A percentile compares a stretch with the other conserved stretches of the same genome.
Evolutionary conservation across 2,329 filamentous ascomycete species (phyloP).

Genomic region (Colletotrichum neosansevieriae): DNA sequence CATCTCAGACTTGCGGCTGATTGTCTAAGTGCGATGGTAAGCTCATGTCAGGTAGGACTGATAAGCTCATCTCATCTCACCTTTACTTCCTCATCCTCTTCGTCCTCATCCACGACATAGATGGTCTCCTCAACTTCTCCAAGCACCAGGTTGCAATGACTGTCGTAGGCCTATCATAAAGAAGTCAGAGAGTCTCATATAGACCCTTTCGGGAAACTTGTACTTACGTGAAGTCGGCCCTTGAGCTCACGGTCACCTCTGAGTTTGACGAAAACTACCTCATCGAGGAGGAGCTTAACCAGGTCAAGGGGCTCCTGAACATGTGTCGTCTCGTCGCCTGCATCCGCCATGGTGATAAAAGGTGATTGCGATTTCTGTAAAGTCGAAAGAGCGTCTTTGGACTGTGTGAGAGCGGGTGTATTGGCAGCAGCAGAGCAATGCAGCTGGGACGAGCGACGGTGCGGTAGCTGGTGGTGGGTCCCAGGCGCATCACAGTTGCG

Average conservation of each 20-base stretch:
- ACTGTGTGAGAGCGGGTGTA: not conserved
- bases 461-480: slow-evolving; percentile 21
- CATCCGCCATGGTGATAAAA: slow-evolving; percentile 78
- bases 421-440: slow-evolving; percentile 28
- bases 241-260: slow-evolving; percentile 95
- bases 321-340: slow-evolving; percentile 77
- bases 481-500: slow-evolving; percentile 28
- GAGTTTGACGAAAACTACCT: slow-evolving; percentile 97
- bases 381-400: not conserved
- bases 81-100: slow-evolving; percentile 81
- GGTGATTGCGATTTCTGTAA: slow-evolving; percentile 6
- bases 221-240: slow-evolving; percentile 88
- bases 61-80: slow-evolving; percentile 57
- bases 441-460: slow-evolving; percentile 28
- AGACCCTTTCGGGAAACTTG: slow-evolving; percentile 34
- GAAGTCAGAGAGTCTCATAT: slow-evolving; percentile 25
- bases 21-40: slow-evolving; percentile 69
- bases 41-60: not conserved
- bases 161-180: slow-evolving; percentile 86
- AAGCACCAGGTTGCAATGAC: slow-evolving; percentile 96
- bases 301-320: slow-evolving; percentile 95
- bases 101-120: slow-evolving; percentile 90
- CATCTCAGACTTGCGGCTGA: slow-evolving; percentile 99
- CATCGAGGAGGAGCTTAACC: slow-evolving; percentile 92
- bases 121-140: slow-evolving; percentile 98